Percentiles rank a stretch among this genome's conserved stretches.
Conservation (phyloP, 441 rosid genomes). For the Breynia disticha region DNA sequence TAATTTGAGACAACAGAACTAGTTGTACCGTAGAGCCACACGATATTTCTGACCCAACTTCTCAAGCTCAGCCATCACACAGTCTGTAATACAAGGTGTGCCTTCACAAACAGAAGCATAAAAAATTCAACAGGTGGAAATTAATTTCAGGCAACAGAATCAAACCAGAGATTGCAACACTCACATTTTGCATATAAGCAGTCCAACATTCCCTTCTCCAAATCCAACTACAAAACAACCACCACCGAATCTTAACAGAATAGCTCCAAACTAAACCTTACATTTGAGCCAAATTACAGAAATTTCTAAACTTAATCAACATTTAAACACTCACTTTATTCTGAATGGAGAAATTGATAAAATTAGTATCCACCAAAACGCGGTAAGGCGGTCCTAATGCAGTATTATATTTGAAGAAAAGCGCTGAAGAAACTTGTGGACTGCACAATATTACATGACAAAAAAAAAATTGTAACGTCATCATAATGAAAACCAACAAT, state of each 20-base stretch:
- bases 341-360: constrained; percentile 93
- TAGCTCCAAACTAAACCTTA: neutral
- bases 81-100: constrained; percentile 89
- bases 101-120: constrained; percentile 36
- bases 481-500: neutral
- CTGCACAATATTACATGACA: constrained; percentile 19
- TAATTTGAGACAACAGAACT: too few species aligned
- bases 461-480: neutral
- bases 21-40: constrained; percentile 57
- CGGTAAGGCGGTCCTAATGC: constrained; percentile 90
- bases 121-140: neutral
- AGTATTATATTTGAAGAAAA: constrained; percentile 68
- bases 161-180: constrained; percentile 16
- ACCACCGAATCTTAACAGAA: neutral
- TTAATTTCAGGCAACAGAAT: neutral
- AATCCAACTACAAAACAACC: constrained; percentile 52
- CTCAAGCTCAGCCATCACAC: constrained; percentile 99
- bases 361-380: constrained; percentile 89
- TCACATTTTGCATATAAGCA: constrained; percentile 93
- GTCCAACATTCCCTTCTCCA: constrained; percentile 90
- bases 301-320: neutral
- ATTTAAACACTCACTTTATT: constrained; percentile 54
- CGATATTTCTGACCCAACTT: constrained; percentile 92
- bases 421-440: constrained; percentile 75
- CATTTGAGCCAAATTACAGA: neutral